phyloP scores from a whole-genome alignment of 805 yeast species.

The Sugiyamaella boreocaroliniensis region DNA sequence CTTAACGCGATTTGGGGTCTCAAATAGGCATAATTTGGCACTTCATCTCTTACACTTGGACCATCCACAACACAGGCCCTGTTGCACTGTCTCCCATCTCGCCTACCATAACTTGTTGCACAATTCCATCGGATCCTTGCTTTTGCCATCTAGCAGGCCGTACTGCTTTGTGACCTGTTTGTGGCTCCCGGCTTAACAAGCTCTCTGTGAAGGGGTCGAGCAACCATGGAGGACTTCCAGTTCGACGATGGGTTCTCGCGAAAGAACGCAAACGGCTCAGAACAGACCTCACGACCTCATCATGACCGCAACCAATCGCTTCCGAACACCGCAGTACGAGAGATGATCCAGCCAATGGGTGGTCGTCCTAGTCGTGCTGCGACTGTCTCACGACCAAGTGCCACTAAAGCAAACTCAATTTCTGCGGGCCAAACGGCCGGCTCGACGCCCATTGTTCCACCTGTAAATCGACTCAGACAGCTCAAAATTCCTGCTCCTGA shows the following conservation, averaged over 20 bases:
- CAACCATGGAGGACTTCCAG: background rate
- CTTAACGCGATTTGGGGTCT: too few relatives aligned
- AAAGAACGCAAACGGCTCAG: background rate
- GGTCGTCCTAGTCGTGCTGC: conserved; percentile 18
- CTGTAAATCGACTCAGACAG: background rate
- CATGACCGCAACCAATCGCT: conserved; percentile 25
- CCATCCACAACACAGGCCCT: too few relatives aligned
- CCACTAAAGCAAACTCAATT: background rate
- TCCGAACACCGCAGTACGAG: conserved; percentile 15
- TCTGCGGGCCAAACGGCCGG: background rate
- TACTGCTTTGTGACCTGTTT: too few relatives aligned
- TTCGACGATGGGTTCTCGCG: background rate
- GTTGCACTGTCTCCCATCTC: too few relatives aligned
- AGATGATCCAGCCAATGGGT: background rate
- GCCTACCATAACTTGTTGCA: too few relatives aligned
- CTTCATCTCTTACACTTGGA: too few relatives aligned
- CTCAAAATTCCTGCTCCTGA: background rate
- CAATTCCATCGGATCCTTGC: too few relatives aligned
- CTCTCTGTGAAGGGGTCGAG: too few relatives aligned
- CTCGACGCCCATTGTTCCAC: conserved; percentile 3
- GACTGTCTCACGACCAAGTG: conserved; percentile 15
- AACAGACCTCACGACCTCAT: background rate
- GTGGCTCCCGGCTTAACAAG: too few relatives aligned
- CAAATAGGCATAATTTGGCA: too few relatives aligned
- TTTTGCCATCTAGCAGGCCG: too few relatives aligned